Evolutionary conservation across 495 filamentous ascomycete species (phyloP).

Genomic region (Xylaria curta): DNA sequence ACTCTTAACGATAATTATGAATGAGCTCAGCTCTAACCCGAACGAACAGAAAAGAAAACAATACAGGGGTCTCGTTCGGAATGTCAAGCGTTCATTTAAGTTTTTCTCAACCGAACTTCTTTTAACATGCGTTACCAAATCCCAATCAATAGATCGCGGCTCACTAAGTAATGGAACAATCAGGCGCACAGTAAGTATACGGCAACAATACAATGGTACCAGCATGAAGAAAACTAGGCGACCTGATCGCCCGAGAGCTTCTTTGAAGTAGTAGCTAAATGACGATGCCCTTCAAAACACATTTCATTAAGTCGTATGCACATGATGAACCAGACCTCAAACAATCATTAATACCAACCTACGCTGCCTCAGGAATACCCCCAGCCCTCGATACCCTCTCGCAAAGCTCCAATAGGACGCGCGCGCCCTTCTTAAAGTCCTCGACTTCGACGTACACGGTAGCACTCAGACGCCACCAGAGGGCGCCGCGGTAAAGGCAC

Average conservation of each 20-base stretch:
- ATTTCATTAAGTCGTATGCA: too few species aligned
- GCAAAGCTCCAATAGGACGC: slow-evolving; percentile 62
- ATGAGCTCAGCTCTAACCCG: background rate
- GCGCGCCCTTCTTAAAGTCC: slow-evolving; percentile 70
- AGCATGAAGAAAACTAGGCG: too few species aligned
- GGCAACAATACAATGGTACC: too few species aligned
- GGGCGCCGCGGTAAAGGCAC: slow-evolving; percentile 58
- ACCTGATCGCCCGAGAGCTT: too few species aligned
- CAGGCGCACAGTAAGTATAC: too few species aligned
- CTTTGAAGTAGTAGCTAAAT: too few species aligned
- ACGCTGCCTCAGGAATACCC: background rate
- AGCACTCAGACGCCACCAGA: slow-evolving; percentile 72
- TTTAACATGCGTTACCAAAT: background rate
- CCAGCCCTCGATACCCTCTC: slow-evolving; percentile 56
- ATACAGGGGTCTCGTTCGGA: background rate
- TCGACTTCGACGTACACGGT: slow-evolving; percentile 73
- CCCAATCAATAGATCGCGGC: background rate
- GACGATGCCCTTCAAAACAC: too few species aligned
- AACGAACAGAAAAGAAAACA: background rate
- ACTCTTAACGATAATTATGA: background rate
- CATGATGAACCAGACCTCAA: too few species aligned
- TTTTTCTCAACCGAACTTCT: background rate
- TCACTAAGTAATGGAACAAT: too few species aligned
- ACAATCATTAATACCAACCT: too few species aligned
- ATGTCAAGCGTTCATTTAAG: background rate